Base-by-base conservation (phyloP, 257 asterid species). In the Solanum chaucha region DNA sequence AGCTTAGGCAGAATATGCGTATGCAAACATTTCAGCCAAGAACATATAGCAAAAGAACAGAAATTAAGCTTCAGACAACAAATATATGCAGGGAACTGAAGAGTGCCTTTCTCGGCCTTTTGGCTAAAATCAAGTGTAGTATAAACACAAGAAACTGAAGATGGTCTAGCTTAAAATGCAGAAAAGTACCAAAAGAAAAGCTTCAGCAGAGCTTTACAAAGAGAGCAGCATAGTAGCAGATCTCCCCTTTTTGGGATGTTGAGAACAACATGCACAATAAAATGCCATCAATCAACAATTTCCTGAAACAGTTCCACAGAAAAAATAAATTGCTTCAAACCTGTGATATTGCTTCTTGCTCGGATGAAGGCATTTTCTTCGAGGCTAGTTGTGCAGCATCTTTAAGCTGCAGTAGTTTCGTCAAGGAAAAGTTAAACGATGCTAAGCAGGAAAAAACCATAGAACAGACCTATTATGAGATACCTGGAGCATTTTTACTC, bases 371-470 rank as follows among this genome's bases (percentile, higher is more conserved):
- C 98, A 95, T 91, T 89, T 88, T 94, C 89, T 95, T 96, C 90
- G 94, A 88, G 88, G 99, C 99, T 80, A 97, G 99, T 88, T 97
- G 98, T 81, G 99, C 98, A 85, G 98, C 99, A 92, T 97, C 99
- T 91, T 95, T 97, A 67, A 92, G 88, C 99, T 97, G 93, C 91
- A 92, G 78, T 68, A 90, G 70, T 87, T 86, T 78, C 86, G 67
- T 86, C 41, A 87, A 90, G 85, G 87, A 34, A 61, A 87, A 87
- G 24, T 55, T 81, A 87, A 67, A 88, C 55, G 11, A 80, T 87
- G 61, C 44, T 64, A 51, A 86, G 71, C 22, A 88, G 65, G 40
- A 30, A 68, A 88, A 48, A 80, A 68, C 26, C 68, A 58, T 26
- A 73, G 24, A 80, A 40, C 73, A 88, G 73, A 86, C 40, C 83